phyloP scores from a whole-genome alignment of 2,329 filamentous ascomycete species.

The Botrytis pseudocinerea region DNA sequence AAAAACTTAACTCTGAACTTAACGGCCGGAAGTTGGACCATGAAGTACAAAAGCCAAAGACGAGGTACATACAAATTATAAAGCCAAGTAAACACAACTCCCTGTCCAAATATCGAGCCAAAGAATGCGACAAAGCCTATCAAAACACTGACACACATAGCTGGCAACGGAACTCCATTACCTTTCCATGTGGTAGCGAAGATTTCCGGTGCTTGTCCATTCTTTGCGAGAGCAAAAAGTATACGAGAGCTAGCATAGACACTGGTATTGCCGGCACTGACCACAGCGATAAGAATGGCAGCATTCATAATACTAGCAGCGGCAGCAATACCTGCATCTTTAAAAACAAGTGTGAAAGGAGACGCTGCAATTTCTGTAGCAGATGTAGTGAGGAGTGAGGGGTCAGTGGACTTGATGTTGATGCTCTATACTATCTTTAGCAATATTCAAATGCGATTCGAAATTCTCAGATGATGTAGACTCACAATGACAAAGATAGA shows the following conservation, averaged over 20 bases:
- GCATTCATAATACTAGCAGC: conserved; percentile 77
- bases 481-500: conserved; percentile 65
- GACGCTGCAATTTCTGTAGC: conserved; percentile 73
- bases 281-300: conserved; percentile 71
- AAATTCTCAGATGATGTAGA: not conserved
- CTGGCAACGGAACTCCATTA: conserved; percentile 61
- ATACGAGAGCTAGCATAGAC: conserved; percentile 75
- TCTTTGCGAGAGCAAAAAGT: conserved; percentile 73
- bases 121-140: conserved; percentile 71
- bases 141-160: conserved; percentile 66
- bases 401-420: conserved; percentile 68
- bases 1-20: fast-evolving
- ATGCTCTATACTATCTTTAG: conserved; percentile 49
- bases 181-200: conserved; percentile 64
- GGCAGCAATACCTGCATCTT: conserved; percentile 58
- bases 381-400: conserved; percentile 63
- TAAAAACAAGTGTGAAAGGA: conserved; percentile 64
- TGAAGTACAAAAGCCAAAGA: not conserved
- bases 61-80: conserved; percentile 51
- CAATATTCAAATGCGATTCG: too few relatives aligned
- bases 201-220: conserved; percentile 68
- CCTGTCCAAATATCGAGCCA: conserved; percentile 67
- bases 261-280: conserved; percentile 72
- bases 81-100: conserved; percentile 66
- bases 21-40: not conserved